Evolutionary conservation across 345 rosid species (phyloP).

Genomic region (Anacardium occidentale): DNA sequence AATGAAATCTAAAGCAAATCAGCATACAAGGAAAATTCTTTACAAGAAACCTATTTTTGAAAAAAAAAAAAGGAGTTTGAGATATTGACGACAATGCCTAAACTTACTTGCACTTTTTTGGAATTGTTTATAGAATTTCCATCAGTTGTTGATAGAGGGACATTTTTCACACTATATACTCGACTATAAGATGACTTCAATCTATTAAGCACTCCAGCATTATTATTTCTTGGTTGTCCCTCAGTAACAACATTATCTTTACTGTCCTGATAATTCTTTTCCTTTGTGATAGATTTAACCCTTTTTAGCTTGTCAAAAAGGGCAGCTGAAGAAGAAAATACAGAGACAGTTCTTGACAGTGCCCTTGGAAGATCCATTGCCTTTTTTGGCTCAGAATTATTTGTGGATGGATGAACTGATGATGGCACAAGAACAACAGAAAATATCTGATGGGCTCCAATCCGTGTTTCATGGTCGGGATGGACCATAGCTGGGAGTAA

Average conservation of each 20-base stretch:
- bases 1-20: background rate
- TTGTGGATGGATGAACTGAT: slow-evolving; percentile 59
- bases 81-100: slow-evolving; percentile 9
- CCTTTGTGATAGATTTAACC: slow-evolving; percentile 54
- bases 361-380: slow-evolving; percentile 62
- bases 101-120: slow-evolving; percentile 50
- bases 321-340: slow-evolving; percentile 98
- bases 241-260: slow-evolving; percentile 30
- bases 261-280: slow-evolving; percentile 40
- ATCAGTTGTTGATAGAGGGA: slow-evolving; percentile 22
- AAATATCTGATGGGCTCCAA: slow-evolving; percentile 91
- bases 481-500: slow-evolving; percentile 94
- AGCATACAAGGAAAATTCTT: background rate
- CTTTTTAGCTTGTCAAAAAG: slow-evolving; percentile 84
- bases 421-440: slow-evolving; percentile 94
- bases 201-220: slow-evolving; percentile 46
- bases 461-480: slow-evolving; percentile 85
- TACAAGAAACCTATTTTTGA: background rate
- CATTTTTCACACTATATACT: slow-evolving; percentile 33
- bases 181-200: slow-evolving; percentile 56
- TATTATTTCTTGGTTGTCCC: slow-evolving; percentile 38
- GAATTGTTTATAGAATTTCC: slow-evolving; percentile 26
- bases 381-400: slow-evolving; percentile 43
- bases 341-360: slow-evolving; percentile 91
- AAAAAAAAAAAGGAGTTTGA: background rate